Evolutionary conservation across 108 stramenopile genomes (phyloP), one percentile per base, ranked within the genome.

Genomic region (Cyclostephanos invisitatus): DNA sequence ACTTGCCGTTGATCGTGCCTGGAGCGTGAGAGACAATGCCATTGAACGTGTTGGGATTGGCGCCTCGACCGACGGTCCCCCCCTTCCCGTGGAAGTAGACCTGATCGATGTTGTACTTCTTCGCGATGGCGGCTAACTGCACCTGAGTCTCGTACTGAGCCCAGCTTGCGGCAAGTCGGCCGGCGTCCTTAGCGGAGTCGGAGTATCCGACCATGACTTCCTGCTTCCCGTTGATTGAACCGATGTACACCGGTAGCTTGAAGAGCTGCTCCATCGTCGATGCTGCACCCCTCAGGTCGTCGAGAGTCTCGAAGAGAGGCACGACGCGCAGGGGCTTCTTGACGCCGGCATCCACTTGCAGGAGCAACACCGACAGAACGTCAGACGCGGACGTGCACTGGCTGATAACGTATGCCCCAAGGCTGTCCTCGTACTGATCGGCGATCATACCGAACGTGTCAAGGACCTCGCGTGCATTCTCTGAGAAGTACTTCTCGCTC

Each of bases 161-260:
- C 96, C 96, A 98, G 25, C 82, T 91, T 5, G 98, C 98, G 10
- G 96, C 92, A 35, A 98, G 63, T 51, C 95, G 90, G 50, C 98
- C 98, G 17, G 98, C 98, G 84, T 98, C 98, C 83, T 98, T 98
- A 10, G 98, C 97, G 7, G 93, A 95, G 72, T 98, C 98, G 27
- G 84, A 86, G 81, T 98, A 98, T 29, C 98, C 98, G 80, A 98
- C 95, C 98, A 98, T 98, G 38, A 98, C 89, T 38, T 78, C 80
- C 78, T 98, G 97, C 70, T 98, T 97, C 54, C 91, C 91, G 37
- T 86, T 68, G 60, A 97, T 91, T 54, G 73, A 83, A 7, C 93
- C 98, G 67, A 90, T 81, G 85, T 98, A 98, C 14, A 71, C 90
- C 1, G 95, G 93, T 12, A 94, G 70, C 49, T 71, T 82, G 58